Evolutionary conservation across 2,329 filamentous ascomycete genomes (phyloP), one percentile per base, ranked within the genome.

Genomic region (Drechslerella dactyloides): DNA sequence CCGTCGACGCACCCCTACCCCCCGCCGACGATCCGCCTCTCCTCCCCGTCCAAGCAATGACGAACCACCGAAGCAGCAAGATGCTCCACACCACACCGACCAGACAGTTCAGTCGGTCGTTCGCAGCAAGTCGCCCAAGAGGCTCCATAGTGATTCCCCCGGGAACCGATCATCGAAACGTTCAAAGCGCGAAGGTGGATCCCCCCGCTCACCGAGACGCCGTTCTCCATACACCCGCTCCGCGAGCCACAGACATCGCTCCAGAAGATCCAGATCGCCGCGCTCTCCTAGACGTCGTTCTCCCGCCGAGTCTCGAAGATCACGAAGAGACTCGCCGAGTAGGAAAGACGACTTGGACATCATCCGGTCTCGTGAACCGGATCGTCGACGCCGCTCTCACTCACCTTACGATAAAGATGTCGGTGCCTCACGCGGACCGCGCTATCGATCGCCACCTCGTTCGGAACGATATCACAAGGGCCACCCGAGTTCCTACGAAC

Each of bases 51-150:
- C 59, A 7, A 70, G 59, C 48, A 15, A 59, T 30, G 66, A 70
- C 13, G 54, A 54, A 13, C 66, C 35, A 21, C 33, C 24, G 7
- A 63, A 51, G 42, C 37, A 55, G 8, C n/a, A 4, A 4, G 60
- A 54, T n/a, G 40, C 35, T 21, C 7, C 42, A 19, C 35, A 19
- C n/a, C 44, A 15, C 4, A 7, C 37, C 7, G 59, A 63, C 37
- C n/a, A 35, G 4, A 6, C 53, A 19, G 51, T 51, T 8, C 62
- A 70, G 48, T 44, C 66, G 6, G 66, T 59, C 15, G 40, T 63
- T 4, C 58, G 59, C 33, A 58, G 65, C 1, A 70, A 70, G 42
- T 70, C 66, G 2, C 66, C 66, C 17, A 70, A 70, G 23, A 59
- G 66, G 24, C 54, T 70, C 30, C 50, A 59, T 23, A 70, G 66